Evolutionary conservation across 2,329 filamentous ascomycete species (phyloP).

Genomic region (Penicillium crustosum): DNA sequence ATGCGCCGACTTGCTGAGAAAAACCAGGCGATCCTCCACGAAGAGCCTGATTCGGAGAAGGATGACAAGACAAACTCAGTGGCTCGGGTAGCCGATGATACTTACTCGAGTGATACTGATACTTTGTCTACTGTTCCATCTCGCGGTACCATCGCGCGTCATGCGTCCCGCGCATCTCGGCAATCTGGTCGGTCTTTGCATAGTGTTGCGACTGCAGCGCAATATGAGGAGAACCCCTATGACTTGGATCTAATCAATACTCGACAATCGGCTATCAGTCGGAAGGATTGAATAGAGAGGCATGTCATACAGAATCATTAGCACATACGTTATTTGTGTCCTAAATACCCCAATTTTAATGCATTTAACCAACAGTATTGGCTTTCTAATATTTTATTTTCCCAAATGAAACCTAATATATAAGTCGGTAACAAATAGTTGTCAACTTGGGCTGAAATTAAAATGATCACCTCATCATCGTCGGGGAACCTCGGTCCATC

Average conservation of each 20-base stretch:
- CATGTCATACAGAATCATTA: neutral
- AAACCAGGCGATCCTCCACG: slow-evolving; percentile 13
- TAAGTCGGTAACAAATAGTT: too few species aligned
- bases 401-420: neutral
- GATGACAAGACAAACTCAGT: slow-evolving; percentile 8
- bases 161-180: slow-evolving; percentile 19
- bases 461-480: slow-evolving; percentile 28
- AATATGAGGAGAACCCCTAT: slow-evolving; percentile 47
- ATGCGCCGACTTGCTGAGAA: slow-evolving; percentile 31
- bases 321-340: neutral
- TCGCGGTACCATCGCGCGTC: slow-evolving; percentile 14
- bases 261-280: slow-evolving; percentile 25
- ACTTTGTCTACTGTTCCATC: slow-evolving; percentile 23
- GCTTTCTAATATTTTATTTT: too few species aligned
- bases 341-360: neutral
- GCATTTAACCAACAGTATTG: neutral
- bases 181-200: slow-evolving; percentile 22
- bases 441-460: neutral
- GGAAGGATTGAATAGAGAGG: slow-evolving; percentile 9
- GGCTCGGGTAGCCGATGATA: neutral
- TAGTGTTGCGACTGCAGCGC: slow-evolving; percentile 20
- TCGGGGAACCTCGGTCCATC: slow-evolving; percentile 21
- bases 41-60: slow-evolving; percentile 1
- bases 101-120: slow-evolving; percentile 17
- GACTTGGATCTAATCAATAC: slow-evolving; percentile 49